Evolutionary conservation across 345 rosid species (phyloP).

Genomic region (Populus pruinosa): DNA sequence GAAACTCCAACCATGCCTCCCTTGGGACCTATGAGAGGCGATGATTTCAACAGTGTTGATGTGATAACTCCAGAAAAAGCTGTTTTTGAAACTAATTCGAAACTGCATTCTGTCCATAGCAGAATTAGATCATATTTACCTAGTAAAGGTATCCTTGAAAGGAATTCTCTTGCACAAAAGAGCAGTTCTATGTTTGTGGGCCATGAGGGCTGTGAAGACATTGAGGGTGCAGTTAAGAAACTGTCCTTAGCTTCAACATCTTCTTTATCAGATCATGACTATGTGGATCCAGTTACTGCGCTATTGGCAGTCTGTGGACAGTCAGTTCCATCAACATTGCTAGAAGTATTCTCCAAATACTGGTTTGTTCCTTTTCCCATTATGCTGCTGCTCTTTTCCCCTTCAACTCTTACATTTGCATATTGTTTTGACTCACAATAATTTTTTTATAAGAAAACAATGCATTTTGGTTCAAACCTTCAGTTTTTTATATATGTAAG

Average conservation of each 20-base stretch:
- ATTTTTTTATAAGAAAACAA: not conserved
- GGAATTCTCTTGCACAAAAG: slow-evolving; percentile 21
- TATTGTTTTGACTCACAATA: not conserved
- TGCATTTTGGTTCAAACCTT: not conserved
- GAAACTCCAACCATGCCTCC: slow-evolving; percentile 45
- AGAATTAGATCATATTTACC: slow-evolving; percentile 28
- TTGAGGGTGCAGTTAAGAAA: slow-evolving; percentile 57
- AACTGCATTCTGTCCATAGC: slow-evolving; percentile 34
- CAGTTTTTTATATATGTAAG: not conserved
- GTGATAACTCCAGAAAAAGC: slow-evolving; percentile 50
- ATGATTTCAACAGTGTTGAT: slow-evolving; percentile 18
- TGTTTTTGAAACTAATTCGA: slow-evolving; percentile 21
- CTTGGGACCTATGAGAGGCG: slow-evolving; percentile 28
- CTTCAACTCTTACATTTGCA: not conserved
- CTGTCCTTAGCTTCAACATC: slow-evolving; percentile 65
- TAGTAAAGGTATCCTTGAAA: slow-evolving; percentile 25
- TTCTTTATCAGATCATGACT: slow-evolving; percentile 36
- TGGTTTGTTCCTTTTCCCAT: slow-evolving; percentile 50
- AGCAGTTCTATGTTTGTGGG: slow-evolving; percentile 4
- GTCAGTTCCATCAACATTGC: slow-evolving; percentile 48
- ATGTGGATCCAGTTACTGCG: slow-evolving; percentile 50
- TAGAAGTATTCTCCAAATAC: slow-evolving; percentile 69
- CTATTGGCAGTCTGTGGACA: slow-evolving; percentile 69
- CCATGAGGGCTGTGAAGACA: slow-evolving; percentile 30
- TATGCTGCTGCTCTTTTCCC: not conserved